These are phyloP conservation scores for Dryas octopetala DNA, from an alignment of 306 rosid genomes.

Conservation along the genomic window DNA sequence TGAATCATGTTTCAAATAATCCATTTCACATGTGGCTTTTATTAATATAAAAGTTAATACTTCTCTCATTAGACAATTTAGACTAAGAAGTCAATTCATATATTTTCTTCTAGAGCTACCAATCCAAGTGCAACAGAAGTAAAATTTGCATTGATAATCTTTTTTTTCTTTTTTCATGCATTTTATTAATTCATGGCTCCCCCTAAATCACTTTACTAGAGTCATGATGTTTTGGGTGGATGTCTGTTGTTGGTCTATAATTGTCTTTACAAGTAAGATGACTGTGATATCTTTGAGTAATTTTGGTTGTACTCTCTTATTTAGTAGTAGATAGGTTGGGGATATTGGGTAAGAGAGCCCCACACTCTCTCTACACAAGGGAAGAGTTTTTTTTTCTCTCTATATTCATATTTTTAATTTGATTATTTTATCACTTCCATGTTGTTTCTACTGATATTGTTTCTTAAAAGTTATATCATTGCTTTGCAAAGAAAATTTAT, in stretches of 20 bases:
- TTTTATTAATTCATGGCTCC: neutral
- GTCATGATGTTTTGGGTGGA: neutral
- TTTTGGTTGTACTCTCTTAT: neutral
- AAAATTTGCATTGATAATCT: neutral
- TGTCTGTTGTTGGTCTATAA: constrained; percentile 2
- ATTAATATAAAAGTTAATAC: neutral
- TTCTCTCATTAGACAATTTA: neutral
- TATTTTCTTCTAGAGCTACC: neutral
- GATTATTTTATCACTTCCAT: neutral
- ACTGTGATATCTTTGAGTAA: neutral
- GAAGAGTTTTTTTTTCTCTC: neutral
- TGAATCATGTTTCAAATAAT: neutral
- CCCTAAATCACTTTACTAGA: neutral
- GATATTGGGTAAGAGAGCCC: neutral
- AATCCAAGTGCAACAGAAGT: neutral
- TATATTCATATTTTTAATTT: neutral
- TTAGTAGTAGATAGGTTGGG: neutral
- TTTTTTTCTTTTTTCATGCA: neutral
- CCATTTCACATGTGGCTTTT: neutral
- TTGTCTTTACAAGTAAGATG: neutral
- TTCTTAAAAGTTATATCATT: neutral
- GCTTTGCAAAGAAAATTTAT: neutral
- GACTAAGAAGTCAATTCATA: neutral
- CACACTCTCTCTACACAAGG: neutral
- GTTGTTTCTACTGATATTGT: neutral